Evolutionary conservation across 805 yeast species (phyloP), one percentile per base, ranked within the genome.

Genomic region (Wickerhamiella slavikovae): DNA sequence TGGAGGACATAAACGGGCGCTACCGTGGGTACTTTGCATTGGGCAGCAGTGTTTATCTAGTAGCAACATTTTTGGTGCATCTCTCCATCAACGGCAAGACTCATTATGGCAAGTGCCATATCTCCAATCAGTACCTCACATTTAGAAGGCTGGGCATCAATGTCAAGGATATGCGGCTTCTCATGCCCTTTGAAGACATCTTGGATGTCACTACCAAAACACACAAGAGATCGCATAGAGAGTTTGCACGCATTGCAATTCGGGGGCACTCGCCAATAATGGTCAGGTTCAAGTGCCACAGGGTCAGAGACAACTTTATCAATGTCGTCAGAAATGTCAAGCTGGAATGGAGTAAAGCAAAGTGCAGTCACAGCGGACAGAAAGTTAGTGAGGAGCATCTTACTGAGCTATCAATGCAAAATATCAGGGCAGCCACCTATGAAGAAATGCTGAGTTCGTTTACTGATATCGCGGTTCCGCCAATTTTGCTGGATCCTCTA

Each of bases 161-260:
- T n/a, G 89, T 91, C 0, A 60, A 75, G 0, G 63, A 66, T 22
- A 75, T 92, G 1, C 66, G 66, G 33, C 78, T 85, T 93, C 66
- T 82, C 5, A 50, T 85, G 6, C 96, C 96, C 0, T 52, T 76
- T 23, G 43, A 44, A 4, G 91, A 79, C 41, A 55, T 85, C 17
- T 91, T 76, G 38, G 68, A 62, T 27, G 71, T 76, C 30, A 61
- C 63, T 30, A 66, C 13, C 12, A 4, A 19, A 24, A 9, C 14
- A 18, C 15, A 11, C 25, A 17, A 10, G 16, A 7, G 24, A 9
- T n/a, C n/a, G n/a, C n/a, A n/a, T n/a, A n/a, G n/a, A n/a, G n/a
- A n/a, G n/a, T n/a, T n/a, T n/a, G n/a, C 83, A 28, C 76, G 71
- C 1, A 40, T 83, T 9, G 69, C 69, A 0, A 63, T 77, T 3